Percentiles rank a stretch among this genome's conserved stretches.
phyloP scores from a whole-genome alignment of 2,329 filamentous ascomycete species.

The Tolypocladium tropicale region DNA sequence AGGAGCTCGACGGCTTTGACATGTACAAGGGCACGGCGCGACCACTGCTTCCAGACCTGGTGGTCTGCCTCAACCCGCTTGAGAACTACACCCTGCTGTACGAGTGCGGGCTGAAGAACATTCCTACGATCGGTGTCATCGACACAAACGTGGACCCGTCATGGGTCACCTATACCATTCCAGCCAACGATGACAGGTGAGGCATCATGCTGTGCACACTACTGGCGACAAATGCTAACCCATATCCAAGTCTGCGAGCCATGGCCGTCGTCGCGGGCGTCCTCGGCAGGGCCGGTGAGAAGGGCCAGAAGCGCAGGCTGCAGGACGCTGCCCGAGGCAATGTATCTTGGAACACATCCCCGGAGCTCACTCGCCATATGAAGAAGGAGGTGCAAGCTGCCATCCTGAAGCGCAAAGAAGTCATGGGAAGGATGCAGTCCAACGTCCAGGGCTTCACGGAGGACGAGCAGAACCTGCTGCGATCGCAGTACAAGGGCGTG shows the following conservation, averaged over 20 bases:
- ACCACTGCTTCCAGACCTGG: slow-evolving; percentile 75
- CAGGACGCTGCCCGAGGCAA: slow-evolving; percentile 49
- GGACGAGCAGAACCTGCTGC: slow-evolving; percentile 25
- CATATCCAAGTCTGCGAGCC: slow-evolving; percentile 56
- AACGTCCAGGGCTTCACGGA: slow-evolving; percentile 25
- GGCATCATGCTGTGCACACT: slow-evolving; percentile 9
- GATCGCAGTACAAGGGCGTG: slow-evolving; percentile 13
- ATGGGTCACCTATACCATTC: slow-evolving; percentile 93
- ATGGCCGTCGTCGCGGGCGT: slow-evolving; percentile 76
- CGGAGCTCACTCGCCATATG: slow-evolving; percentile 31
- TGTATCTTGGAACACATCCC: slow-evolving; percentile 50
- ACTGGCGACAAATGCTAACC: slow-evolving; percentile 13
- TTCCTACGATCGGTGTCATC: slow-evolving; percentile 89
- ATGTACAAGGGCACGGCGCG: slow-evolving; percentile 51
- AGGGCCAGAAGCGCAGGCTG: slow-evolving; percentile 60
- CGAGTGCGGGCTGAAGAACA: slow-evolving; percentile 78
- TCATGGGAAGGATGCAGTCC: slow-evolving; percentile 24
- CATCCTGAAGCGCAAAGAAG: slow-evolving; percentile 20
- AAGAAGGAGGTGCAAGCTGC: slow-evolving; percentile 18
- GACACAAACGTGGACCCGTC: slow-evolving; percentile 90
- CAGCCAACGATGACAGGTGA: slow-evolving; percentile 90
- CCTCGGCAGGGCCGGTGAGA: slow-evolving; percentile 72
- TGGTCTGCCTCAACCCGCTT: slow-evolving; percentile 83
- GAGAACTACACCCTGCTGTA: slow-evolving; percentile 88
- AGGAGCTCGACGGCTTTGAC: slow-evolving; percentile 49